These are phyloP conservation scores for Kuraishia molischiana DNA, from an alignment of 805 yeast genomes.

Conservation along the genomic window DNA sequence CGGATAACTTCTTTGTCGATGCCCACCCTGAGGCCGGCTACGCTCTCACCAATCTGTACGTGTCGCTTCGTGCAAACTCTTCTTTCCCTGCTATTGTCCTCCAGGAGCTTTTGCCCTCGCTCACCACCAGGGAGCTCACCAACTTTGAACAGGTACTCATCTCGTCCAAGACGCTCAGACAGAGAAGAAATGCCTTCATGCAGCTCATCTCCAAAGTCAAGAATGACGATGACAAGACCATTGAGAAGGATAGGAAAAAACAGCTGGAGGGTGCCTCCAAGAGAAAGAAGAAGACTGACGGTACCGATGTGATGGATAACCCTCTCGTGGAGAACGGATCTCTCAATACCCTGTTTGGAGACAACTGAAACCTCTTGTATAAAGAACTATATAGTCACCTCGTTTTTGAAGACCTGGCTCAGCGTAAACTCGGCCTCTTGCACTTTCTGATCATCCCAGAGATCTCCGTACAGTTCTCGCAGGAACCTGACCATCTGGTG, in stretches of 20 bases:
- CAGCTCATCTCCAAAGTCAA: conserved; percentile 65
- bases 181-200: conserved; percentile 70
- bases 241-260: conserved; percentile 33
- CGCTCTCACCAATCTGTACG: conserved; percentile 71
- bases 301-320: conserved; percentile 53
- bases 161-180: conserved; percentile 59
- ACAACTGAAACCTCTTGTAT: conserved; percentile 5
- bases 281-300: conserved; percentile 33
- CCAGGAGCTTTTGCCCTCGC: conserved; percentile 42
- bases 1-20: conserved; percentile 72
- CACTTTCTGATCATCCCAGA: conserved; percentile 19
- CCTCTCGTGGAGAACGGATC: conserved; percentile 68
- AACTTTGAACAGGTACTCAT: conserved; percentile 56
- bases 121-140: conserved; percentile 44
- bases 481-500: conserved; percentile 15
- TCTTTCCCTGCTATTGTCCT: conserved; percentile 58
- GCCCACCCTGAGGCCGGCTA: conserved; percentile 90
- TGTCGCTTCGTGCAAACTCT: conserved; percentile 60
- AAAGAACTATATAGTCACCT: not conserved
- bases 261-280: conserved; percentile 42
- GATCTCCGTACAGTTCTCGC: conserved; percentile 13
- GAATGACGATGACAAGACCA: conserved; percentile 30
- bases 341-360: conserved; percentile 47
- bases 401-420: conserved; percentile 10
- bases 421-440: conserved; percentile 16